Evolutionary conservation across 1,139 yeast species (phyloP), one percentile per base, ranked within the genome.

Genomic region (Tardiomyces blankii): DNA sequence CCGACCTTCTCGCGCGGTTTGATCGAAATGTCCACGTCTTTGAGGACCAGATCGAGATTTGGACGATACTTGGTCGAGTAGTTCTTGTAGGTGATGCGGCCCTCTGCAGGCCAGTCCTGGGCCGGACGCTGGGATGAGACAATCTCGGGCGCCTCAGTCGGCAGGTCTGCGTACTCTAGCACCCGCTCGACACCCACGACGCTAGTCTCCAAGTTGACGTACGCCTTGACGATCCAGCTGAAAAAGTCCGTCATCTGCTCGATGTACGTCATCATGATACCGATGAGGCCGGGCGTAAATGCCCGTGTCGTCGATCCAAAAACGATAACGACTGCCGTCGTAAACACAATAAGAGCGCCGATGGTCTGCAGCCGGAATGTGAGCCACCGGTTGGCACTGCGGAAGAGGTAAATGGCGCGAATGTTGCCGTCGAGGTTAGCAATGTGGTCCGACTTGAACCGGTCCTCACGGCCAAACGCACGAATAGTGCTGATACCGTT

Each of bases 131-230:
- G 44, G 57, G 63, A 39, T n/a, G 47, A 49, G 19, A 55, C 48
- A 19, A 47, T 46, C 62, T 66, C 59, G 1, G 68, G 60, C 6
- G 80, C 85, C 59, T 84, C 94, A 2, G 78, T 71, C 14, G 72
- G 67, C 49, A 83, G 59, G n/a, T 74, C 73, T 52, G 81, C 73
- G 59, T 82, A 85, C 56, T 85, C 94, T 45, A 81, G 63, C 35
- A 85, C 74, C 52, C 94, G 73, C 59, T 85, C 94, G 18, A 82
- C 85, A 2, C 87, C 80, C 14, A 84, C 89, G 47, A 82, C 75
- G 56, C 77, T 80, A 7, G 84, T 78, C 61, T 85, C 94, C 40
- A 83, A 78, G 54, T 80, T 84, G 18, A 85, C 91, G 7, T 83
- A 70, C 63, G 75, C 70, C 52, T 82, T 69, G 11, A 84, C 85